A percentile compares a stretch with the other conserved stretches of the same genome.
Conservation (phyloP, 371 early-diverging fungal species). For the Rhizopus sp. region DNA sequence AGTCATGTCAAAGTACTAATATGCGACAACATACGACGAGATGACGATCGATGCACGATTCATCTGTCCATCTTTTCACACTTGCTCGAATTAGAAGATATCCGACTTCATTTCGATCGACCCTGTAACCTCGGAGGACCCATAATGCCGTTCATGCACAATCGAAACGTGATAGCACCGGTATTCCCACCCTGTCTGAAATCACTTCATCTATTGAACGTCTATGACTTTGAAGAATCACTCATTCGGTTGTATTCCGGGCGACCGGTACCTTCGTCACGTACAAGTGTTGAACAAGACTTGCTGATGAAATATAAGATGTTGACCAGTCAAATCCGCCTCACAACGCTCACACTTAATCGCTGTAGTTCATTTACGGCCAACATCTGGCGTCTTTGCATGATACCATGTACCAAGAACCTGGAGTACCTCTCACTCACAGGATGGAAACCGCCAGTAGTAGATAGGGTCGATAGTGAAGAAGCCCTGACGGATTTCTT, state of each 20-base stretch:
- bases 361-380: slow-evolving; percentile 32
- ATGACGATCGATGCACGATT: neutral
- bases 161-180: too few relatives aligned
- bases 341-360: slow-evolving; percentile 17
- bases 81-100: neutral
- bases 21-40: slow-evolving; percentile 3
- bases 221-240: slow-evolving; percentile 1
- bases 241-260: neutral
- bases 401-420: slow-evolving; percentile 21
- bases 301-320: slow-evolving; percentile 11
- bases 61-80: slow-evolving; percentile 4
- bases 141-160: neutral
- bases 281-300: neutral
- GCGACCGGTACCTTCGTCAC: neutral
- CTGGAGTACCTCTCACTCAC: slow-evolving; percentile 20
- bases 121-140: slow-evolving; percentile 3
- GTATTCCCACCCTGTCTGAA: neutral
- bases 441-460: slow-evolving; percentile 11
- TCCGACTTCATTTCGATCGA: slow-evolving; percentile 4
- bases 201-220: neutral
- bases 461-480: slow-evolving; percentile 11
- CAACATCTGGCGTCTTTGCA: slow-evolving; percentile 28
- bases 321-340: neutral
- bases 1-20: neutral
- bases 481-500: slow-evolving; percentile 13